Evolutionary conservation across 1,139 yeast genomes (phyloP), one percentile per base, ranked within the genome.

Genomic region (Yamadazyma dushanensis): DNA sequence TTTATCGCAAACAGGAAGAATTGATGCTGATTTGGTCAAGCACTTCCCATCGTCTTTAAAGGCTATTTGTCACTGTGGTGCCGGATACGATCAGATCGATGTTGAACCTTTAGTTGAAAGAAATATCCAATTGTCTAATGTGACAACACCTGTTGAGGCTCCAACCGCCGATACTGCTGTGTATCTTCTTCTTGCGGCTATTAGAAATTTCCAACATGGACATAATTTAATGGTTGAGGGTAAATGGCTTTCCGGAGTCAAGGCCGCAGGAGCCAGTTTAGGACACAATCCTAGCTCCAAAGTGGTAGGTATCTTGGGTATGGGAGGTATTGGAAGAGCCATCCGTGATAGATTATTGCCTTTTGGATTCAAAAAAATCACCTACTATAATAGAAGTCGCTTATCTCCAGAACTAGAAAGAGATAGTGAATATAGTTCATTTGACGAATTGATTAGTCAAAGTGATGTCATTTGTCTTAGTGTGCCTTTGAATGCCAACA

Each of bases 41-140:
- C 58, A 59, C 22, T 64, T 92, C 38, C 95, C 96, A 3, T 44
- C 67, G 1, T 55, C 80, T 1, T 72, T 90, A 19, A 76, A 78
- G 50, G 73, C 79, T 10, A 69, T 92, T 15, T 71, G 85, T 49
- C 95, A 88, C 60, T 73, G 78, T 49, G 97, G 97, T 38, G 98
- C 98, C 1, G 97, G 98, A 5, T 92, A 92, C 58, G 97, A 92
- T 56, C 90, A 83, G 57, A 68, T 83, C 30, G 88, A 83, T 49
- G 76, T 79, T 2, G 65, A 61, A 16, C 70, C 77, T 13, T 70
- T 75, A 47, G 64, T 73, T 10, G 61, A 57, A 33, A 45, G 66
- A 27, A 72, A 73, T 19, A 80, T 86, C 37, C 88, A 82, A 58
- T 65, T 85, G 8, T 77, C 90, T 8, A 83, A 86, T 54, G 83